A percentile compares a stretch with the other conserved stretches of the same genome.
These are phyloP conservation scores for Solanum appendiculatum DNA, from an alignment of 257 asterid species.

Conservation along the genomic window DNA sequence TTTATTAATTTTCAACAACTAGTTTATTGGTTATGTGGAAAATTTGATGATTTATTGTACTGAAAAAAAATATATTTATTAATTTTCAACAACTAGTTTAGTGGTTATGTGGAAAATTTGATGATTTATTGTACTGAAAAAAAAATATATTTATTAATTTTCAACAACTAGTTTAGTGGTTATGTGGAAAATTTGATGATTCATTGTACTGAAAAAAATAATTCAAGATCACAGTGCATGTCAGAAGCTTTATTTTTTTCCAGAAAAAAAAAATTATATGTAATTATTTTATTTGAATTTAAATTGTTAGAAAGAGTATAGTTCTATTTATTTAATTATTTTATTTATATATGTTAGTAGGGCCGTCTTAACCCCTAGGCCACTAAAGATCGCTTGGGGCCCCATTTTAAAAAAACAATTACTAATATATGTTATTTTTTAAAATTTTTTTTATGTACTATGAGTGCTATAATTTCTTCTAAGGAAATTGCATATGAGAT, in stretches of 20 bases:
- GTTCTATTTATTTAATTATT: no score
- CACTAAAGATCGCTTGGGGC: no score
- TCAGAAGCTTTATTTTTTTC: not conserved
- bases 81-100: not conserved
- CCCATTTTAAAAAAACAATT: no score
- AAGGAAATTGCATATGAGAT: no score
- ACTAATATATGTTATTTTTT: no score
- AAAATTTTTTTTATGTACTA: no score
- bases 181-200: not conserved
- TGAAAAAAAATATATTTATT: not conserved
- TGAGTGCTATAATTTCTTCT: no score
- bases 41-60: not conserved
- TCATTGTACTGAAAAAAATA: not conserved
- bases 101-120: not conserved
- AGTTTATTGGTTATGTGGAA: not conserved
- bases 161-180: not conserved
- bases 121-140: not conserved
- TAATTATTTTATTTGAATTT: not conserved
- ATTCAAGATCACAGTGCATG: not conserved
- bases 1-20: not conserved
- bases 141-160: not conserved
- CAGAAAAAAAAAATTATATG: not conserved
- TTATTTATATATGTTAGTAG: no score
- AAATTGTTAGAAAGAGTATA: not conserved
- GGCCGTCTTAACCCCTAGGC: no score